Percentiles rank a stretch among this genome's conserved stretches.
Conservation (phyloP, 148 eudicot genomes). For the Persicaria maculosa region DNA sequence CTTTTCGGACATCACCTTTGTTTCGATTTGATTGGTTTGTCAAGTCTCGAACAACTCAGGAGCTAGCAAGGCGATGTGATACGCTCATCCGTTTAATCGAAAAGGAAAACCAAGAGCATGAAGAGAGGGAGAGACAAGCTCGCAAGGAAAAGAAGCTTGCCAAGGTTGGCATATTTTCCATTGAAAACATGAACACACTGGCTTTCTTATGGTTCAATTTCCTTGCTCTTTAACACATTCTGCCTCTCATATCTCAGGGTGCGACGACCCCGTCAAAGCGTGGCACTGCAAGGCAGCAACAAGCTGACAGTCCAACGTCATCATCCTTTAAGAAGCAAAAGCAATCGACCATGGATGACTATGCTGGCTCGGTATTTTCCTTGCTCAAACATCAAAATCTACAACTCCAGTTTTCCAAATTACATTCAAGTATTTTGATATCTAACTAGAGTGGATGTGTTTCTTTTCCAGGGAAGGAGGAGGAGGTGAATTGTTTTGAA, state of each 20-base stretch:
- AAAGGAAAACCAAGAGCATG: constrained; percentile 92
- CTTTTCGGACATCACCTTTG: constrained; percentile 80
- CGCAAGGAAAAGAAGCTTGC: constrained; percentile 97
- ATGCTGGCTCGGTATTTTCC: constrained; percentile 37
- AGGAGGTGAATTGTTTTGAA: constrained; percentile 23
- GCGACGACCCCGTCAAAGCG: constrained; percentile 65
- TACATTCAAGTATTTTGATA: no score
- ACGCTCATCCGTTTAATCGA: constrained; percentile 85
- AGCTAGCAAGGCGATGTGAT: constrained; percentile 97
- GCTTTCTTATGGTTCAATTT: no score
- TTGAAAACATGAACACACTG: not conserved
- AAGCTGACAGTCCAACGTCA: constrained; percentile 61
- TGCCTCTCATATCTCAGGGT: constrained; percentile 22
- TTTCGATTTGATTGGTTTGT: constrained; percentile 98
- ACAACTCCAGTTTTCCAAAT: no score
- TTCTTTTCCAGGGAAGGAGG: constrained; percentile 49
- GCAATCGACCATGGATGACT: constrained; percentile 63
- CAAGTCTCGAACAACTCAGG: constrained; percentile 94
- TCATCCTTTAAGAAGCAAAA: constrained; percentile 56
- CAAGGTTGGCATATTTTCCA: constrained; percentile 38
- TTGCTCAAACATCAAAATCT: no score
- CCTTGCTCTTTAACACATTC: not conserved
- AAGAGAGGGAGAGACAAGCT: constrained; percentile 95
- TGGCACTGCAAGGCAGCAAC: constrained; percentile 31
- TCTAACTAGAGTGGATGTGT: no score